phyloP scores from a whole-genome alignment of 2,329 filamentous ascomycete genomes.

The Ophiocordyceps polyrhachis-furcata region DNA sequence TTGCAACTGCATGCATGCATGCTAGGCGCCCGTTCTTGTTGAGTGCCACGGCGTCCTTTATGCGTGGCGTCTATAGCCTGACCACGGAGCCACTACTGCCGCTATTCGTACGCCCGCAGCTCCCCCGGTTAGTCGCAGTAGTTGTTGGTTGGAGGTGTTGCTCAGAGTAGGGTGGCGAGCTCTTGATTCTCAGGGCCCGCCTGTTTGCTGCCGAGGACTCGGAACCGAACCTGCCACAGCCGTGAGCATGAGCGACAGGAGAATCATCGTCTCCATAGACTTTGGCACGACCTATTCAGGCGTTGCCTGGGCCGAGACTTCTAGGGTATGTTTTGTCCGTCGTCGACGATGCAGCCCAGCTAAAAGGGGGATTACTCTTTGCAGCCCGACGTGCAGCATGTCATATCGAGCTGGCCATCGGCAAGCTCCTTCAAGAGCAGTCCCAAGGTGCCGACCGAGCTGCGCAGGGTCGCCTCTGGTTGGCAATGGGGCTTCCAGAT shows the following conservation, averaged over 20 bases:
- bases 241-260: slow-evolving; percentile 15
- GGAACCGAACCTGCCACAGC: background rate
- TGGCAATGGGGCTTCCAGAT: slow-evolving; percentile 33
- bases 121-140: background rate
- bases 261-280: slow-evolving; percentile 33
- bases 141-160: too few species aligned
- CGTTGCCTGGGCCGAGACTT: slow-evolving; percentile 30
- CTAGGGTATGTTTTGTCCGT: slow-evolving; percentile 10
- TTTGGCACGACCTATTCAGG: slow-evolving; percentile 39
- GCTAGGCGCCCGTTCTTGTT: slow-evolving; percentile 1
- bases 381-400: slow-evolving; percentile 19
- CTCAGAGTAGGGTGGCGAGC: background rate
- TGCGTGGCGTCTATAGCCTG: background rate
- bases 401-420: slow-evolving; percentile 26
- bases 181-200: background rate
- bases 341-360: slow-evolving; percentile 1
- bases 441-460: slow-evolving; percentile 29
- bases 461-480: slow-evolving; percentile 21
- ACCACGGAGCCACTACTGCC: background rate
- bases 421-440: slow-evolving; percentile 13
- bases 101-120: too few species aligned
- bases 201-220: background rate
- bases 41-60: background rate
- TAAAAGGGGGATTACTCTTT: slow-evolving; percentile 6
- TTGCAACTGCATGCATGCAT: slow-evolving; percentile 2